Evolutionary conservation across 306 rosid genomes (phyloP).

Genomic region (Citrullus mucosospermus): DNA sequence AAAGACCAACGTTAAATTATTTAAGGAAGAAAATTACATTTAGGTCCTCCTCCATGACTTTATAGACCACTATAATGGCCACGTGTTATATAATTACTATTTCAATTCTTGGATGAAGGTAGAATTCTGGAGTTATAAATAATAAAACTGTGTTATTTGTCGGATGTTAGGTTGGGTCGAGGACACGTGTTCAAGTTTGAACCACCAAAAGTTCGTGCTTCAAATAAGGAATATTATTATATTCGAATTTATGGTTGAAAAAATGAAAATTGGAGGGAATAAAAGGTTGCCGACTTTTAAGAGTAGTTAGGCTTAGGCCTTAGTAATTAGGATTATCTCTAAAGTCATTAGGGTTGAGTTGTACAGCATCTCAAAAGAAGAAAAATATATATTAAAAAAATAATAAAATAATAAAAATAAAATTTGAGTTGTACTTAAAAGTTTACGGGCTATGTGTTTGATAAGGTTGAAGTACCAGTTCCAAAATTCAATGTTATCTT

Average conservation of each 20-base stretch:
- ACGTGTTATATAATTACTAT: not conserved
- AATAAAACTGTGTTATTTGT: not conserved
- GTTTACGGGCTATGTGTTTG: not conserved
- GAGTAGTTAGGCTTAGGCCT: not conserved
- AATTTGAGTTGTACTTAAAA: not conserved
- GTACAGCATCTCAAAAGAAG: not conserved
- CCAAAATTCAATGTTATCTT: not conserved
- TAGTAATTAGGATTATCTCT: not conserved
- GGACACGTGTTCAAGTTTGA: not conserved
- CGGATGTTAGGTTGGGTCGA: not conserved
- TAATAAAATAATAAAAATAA: no score
- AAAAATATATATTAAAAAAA: no score
- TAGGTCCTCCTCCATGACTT: not conserved
- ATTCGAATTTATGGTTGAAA: not conserved
- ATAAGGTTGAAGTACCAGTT: not conserved
- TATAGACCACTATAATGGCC: not conserved
- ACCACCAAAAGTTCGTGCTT: not conserved
- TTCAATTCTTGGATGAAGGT: not conserved
- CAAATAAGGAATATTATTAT: constrained; percentile 1
- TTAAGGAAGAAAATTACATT: not conserved
- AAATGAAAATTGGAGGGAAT: not conserved
- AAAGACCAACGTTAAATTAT: not conserved
- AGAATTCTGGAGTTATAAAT: not conserved
- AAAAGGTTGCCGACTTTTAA: not conserved
- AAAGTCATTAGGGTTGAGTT: not conserved